Evolutionary conservation across 768 basidiomycete species (phyloP).

Genomic region (Pulveroboletus sp.): DNA sequence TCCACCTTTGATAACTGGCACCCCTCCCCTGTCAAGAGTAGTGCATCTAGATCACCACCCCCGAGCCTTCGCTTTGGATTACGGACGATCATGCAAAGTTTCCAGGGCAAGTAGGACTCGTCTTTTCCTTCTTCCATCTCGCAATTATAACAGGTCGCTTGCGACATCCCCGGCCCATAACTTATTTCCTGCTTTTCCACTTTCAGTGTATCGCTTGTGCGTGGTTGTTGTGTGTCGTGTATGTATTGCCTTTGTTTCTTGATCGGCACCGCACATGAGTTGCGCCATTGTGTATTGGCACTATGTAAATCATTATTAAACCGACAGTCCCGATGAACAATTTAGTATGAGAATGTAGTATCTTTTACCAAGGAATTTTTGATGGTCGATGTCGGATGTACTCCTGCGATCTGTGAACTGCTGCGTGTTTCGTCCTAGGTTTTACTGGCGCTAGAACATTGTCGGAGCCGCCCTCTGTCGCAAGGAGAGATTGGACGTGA

Average conservation of each 20-base stretch:
- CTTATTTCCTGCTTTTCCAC: slow-evolving; percentile 26
- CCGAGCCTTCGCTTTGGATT: slow-evolving; percentile 42
- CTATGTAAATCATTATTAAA: slow-evolving; percentile 21
- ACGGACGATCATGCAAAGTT: slow-evolving; percentile 45
- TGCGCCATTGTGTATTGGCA: slow-evolving; percentile 22
- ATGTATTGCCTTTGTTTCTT: slow-evolving; percentile 23
- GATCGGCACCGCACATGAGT: slow-evolving; percentile 9
- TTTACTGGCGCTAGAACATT: too few species aligned
- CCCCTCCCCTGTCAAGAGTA: slow-evolving; percentile 22
- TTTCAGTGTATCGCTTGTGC: slow-evolving; percentile 18
- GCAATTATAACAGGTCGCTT: slow-evolving; percentile 4
- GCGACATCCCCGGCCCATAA: slow-evolving; percentile 21
- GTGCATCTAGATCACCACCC: slow-evolving; percentile 27
- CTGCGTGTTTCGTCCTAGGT: too few species aligned
- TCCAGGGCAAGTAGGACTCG: slow-evolving; percentile 31
- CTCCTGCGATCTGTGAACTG: too few species aligned
- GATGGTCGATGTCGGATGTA: neutral
- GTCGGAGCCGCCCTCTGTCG: too few species aligned
- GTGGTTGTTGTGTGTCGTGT: slow-evolving; percentile 21
- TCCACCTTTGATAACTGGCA: slow-evolving; percentile 43
- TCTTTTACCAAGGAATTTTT: slow-evolving; percentile 1
- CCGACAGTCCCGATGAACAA: slow-evolving; percentile 7
- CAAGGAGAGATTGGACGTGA: too few species aligned
- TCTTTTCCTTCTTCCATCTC: neutral
- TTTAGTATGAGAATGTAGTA: slow-evolving; percentile 1